Conservation (phyloP, 495 filamentous ascomycete species). For the Penicillium verhagenii region DNA sequence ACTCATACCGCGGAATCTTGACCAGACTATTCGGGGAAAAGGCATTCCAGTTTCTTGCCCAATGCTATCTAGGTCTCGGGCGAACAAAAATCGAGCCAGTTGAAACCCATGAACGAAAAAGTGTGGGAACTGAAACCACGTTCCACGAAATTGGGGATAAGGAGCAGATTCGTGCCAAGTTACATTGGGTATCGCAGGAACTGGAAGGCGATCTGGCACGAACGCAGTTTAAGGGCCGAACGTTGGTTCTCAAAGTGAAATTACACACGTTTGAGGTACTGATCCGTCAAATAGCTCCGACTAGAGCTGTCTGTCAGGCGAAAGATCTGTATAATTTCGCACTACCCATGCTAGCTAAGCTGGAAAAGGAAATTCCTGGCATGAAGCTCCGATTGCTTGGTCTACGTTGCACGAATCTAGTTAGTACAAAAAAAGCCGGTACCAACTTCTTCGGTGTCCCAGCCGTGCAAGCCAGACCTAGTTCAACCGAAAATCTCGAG, state of each 20-base stretch:
- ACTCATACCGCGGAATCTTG: constrained; percentile 68
- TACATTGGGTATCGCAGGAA: constrained; percentile 78
- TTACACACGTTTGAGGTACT: constrained; percentile 90
- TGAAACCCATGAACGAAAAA: constrained; percentile 89
- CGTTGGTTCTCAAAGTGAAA: constrained; percentile 89
- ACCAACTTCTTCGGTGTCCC: constrained; percentile 76
- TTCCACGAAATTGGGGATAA: constrained; percentile 78
- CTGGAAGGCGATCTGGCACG: constrained; percentile 81
- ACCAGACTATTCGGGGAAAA: constrained; percentile 85
- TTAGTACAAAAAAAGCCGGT: constrained; percentile 76
- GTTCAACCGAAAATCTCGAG: constrained; percentile 1
- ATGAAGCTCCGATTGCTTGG: constrained; percentile 88
- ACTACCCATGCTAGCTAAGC: constrained; percentile 78
- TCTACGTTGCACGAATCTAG: constrained; percentile 79
- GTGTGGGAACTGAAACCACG: constrained; percentile 89
- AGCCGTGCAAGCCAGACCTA: constrained; percentile 17
- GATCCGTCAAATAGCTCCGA: constrained; percentile 73
- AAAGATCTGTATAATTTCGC: constrained; percentile 83
- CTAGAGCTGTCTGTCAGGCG: constrained; percentile 66
- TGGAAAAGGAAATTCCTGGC: constrained; percentile 80
- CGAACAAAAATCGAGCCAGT: constrained; percentile 84
- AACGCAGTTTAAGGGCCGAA: constrained; percentile 83
- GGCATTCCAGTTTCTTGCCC: constrained; percentile 79
- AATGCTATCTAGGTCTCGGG: constrained; percentile 82
- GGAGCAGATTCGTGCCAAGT: constrained; percentile 68